Percentiles rank a stretch among this genome's conserved stretches.
phyloP scores from a whole-genome alignment of 805 yeast genomes.

The Schwanniomyces sp. region DNA sequence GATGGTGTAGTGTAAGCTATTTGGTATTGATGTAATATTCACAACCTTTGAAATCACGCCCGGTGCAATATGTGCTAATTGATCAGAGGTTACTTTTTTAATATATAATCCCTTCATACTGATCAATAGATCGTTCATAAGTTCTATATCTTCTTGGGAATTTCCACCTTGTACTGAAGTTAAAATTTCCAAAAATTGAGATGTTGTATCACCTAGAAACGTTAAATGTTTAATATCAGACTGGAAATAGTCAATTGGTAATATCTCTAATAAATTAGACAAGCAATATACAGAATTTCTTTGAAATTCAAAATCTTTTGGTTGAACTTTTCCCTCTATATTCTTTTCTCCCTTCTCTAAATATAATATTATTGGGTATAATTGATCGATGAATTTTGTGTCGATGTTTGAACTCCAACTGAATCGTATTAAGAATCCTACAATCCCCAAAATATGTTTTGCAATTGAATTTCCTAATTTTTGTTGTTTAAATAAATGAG shows the following conservation, averaged over 20 bases:
- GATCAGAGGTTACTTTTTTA: slow-evolving; percentile 24
- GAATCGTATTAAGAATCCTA: slow-evolving; percentile 25
- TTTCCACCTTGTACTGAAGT: slow-evolving; percentile 4
- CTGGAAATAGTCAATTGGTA: slow-evolving; percentile 20
- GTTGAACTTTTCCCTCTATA: slow-evolving; percentile 3
- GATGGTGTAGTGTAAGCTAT: slow-evolving; percentile 21
- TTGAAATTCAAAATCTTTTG: slow-evolving; percentile 15
- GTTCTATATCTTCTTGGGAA: slow-evolving; percentile 16
- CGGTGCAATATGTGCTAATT: slow-evolving; percentile 38
- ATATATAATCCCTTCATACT: slow-evolving; percentile 12
- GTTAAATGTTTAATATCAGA: slow-evolving; percentile 19
- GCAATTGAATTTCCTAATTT: slow-evolving; percentile 18
- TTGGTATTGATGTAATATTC: slow-evolving; percentile 20
- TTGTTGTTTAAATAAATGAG: slow-evolving; percentile 30
- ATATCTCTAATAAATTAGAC: slow-evolving; percentile 10
- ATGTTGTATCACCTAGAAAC: slow-evolving; percentile 28
- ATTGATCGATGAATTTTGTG: slow-evolving; percentile 29
- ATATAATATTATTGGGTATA: slow-evolving; percentile 30
- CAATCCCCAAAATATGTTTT: slow-evolving; percentile 22
- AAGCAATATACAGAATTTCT: slow-evolving; percentile 14
- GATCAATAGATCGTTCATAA: slow-evolving; percentile 10
- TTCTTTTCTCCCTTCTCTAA: slow-evolving; percentile 16
- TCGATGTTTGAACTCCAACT: slow-evolving; percentile 30
- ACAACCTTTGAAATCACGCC: slow-evolving; percentile 36
- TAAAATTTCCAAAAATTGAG: slow-evolving; percentile 20